A percentile compares a stretch with the other conserved stretches of the same genome.
Conservation (phyloP, 805 yeast genomes). For the Alloascoidea africana region DNA sequence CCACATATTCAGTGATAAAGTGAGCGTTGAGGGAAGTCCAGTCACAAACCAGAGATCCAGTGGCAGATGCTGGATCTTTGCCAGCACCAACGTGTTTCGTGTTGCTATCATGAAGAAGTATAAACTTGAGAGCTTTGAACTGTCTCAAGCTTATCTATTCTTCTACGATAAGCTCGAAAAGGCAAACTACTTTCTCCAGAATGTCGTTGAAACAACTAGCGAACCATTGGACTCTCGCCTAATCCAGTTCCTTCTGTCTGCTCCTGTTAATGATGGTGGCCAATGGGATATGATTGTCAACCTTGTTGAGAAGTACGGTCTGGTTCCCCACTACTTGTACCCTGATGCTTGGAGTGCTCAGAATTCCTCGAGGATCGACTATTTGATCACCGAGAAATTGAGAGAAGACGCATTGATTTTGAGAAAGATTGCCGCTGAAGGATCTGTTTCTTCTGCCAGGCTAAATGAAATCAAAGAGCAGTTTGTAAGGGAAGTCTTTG, state of each 20-base stretch:
- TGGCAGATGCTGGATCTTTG: conserved; percentile 71
- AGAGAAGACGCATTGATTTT: conserved; percentile 52
- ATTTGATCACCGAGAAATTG: conserved; percentile 41
- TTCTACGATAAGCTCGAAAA: conserved; percentile 65
- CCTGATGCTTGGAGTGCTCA: conserved; percentile 43
- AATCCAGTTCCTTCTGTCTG: conserved; percentile 35
- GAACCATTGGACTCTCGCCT: conserved; percentile 46
- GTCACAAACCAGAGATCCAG: conserved; percentile 50
- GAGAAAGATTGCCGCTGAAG: conserved; percentile 26
- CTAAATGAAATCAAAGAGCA: conserved; percentile 17
- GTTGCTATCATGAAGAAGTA: conserved; percentile 35
- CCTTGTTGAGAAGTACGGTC: conserved; percentile 50
- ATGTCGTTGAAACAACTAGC: conserved; percentile 42
- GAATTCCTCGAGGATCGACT: conserved; percentile 34
- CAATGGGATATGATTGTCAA: conserved; percentile 63
- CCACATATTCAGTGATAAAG: conserved; percentile 20
- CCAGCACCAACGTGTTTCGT: conserved; percentile 50
- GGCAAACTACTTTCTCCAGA: conserved; percentile 52
- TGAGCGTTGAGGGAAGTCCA: conserved; percentile 31
- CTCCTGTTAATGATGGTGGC: conserved; percentile 59
- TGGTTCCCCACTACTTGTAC: conserved; percentile 50
- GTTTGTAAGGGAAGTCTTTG: conserved; percentile 40
- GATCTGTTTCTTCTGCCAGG: conserved; percentile 19
- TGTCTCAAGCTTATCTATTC: conserved; percentile 54
- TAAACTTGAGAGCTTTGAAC: conserved; percentile 41